These are phyloP conservation scores for Diaporthe capsici DNA, from an alignment of 2,329 filamentous ascomycete genomes.

Conservation along the genomic window DNA sequence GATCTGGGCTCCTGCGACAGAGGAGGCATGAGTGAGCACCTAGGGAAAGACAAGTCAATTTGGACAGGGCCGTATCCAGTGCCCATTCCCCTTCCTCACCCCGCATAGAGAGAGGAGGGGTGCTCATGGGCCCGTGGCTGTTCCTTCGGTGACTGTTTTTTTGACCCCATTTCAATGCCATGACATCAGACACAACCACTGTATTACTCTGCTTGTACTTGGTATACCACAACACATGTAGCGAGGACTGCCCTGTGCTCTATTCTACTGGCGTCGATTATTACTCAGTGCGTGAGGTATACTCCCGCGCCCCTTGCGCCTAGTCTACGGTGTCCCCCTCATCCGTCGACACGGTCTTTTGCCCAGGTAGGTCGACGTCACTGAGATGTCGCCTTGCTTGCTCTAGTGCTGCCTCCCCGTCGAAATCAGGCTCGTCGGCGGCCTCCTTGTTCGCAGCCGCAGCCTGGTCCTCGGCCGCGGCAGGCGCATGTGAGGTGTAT, in stretches of 20 bases:
- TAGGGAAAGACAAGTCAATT: neutral
- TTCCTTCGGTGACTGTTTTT: neutral
- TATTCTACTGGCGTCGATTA: neutral
- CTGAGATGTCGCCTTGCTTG: constrained; percentile 56
- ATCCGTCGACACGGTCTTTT: constrained; percentile 42
- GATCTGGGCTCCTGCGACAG: neutral
- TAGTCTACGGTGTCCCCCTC: constrained; percentile 45
- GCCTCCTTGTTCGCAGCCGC: constrained; percentile 45
- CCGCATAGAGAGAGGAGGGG: neutral
- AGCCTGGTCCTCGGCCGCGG: constrained; percentile 50
- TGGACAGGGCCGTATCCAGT: neutral
- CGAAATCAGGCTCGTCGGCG: constrained; percentile 43
- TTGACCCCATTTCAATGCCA: neutral
- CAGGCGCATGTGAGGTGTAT: constrained; percentile 43
- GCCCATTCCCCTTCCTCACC: neutral
- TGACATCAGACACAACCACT: neutral
- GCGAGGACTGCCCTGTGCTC: neutral
- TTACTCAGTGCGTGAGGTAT: neutral
- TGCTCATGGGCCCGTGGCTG: neutral
- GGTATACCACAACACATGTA: neutral
- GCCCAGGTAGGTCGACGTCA: constrained; percentile 44
- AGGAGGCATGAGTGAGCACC: neutral
- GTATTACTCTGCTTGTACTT: neutral
- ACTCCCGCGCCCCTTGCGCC: neutral
- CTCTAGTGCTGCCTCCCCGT: constrained; percentile 55